These are phyloP conservation scores for Bolboschoenoplectus hybrid DNA, from an alignment of 202 grass and related monocot species.

Conservation along the genomic window DNA sequence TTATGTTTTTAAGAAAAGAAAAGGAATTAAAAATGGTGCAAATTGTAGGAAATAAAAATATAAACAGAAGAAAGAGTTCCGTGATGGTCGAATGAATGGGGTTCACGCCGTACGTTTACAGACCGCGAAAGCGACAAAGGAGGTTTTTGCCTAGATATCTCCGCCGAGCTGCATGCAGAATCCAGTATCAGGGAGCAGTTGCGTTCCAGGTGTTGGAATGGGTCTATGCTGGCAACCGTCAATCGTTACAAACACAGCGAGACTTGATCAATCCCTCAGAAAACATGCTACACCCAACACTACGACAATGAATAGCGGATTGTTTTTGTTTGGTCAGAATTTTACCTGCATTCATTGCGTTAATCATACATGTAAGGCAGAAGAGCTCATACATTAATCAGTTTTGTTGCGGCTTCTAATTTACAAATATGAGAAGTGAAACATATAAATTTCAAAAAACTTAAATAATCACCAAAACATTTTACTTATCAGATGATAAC, in stretches of 20 bases:
- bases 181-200: neutral
- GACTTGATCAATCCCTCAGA: neutral
- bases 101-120: neutral
- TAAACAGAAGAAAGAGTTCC: neutral
- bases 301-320: neutral
- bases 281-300: neutral
- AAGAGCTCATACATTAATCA: too few relatives aligned
- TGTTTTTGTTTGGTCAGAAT: constrained; percentile 18
- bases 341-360: too few relatives aligned
- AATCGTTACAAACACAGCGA: neutral
- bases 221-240: neutral
- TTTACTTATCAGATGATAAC: too few relatives aligned
- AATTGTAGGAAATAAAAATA: neutral
- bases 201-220: neutral
- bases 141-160: constrained; percentile 26
- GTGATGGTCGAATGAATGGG: neutral
- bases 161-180: constrained; percentile 30
- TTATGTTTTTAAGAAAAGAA: neutral
- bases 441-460: too few relatives aligned
- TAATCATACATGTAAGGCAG: too few relatives aligned
- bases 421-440: too few relatives aligned
- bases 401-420: too few relatives aligned
- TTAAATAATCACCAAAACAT: too few relatives aligned
- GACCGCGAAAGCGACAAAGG: neutral
- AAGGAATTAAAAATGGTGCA: neutral